Percentiles rank a stretch among this genome's conserved stretches.
phyloP scores from a whole-genome alignment of 805 yeast species.

The Nakazawaea siamensis region DNA sequence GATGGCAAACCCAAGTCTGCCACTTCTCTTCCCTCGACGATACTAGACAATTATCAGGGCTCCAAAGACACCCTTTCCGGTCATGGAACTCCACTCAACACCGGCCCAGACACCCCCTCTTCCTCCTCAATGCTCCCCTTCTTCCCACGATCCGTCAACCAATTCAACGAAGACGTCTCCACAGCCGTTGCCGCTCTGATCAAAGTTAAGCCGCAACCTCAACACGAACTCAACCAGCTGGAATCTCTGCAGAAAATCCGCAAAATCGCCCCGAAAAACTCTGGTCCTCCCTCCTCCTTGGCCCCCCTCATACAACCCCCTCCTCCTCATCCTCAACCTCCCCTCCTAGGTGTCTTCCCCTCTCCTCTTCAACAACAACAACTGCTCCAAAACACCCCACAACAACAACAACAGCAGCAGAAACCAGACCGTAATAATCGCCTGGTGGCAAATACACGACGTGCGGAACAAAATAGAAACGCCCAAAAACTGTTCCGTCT shows the following conservation, averaged over 20 bases:
- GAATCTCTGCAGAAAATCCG: conserved; percentile 6
- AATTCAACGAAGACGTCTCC: conserved; percentile 11
- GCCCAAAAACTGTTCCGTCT: conserved; percentile 90
- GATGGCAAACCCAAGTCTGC: too few relatives aligned
- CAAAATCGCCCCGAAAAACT: background rate
- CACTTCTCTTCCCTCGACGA: too few relatives aligned
- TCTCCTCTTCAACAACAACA: background rate
- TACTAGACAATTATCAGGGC: too few relatives aligned
- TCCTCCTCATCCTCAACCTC: background rate
- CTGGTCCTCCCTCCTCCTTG: background rate
- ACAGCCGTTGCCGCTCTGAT: conserved; percentile 11
- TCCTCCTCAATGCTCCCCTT: background rate
- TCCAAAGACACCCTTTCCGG: too few relatives aligned
- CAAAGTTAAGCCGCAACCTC: conserved; percentile 11
- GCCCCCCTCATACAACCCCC: background rate
- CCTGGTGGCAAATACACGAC: conserved; percentile 55
- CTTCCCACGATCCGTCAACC: conserved; percentile 5
- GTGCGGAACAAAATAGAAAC: conserved; percentile 87
- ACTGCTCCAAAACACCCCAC: background rate
- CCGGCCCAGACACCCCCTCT: too few relatives aligned
- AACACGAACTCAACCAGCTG: conserved; percentile 14
- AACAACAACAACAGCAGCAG: conserved; percentile 6
- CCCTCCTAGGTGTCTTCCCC: background rate
- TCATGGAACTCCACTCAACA: too few relatives aligned
- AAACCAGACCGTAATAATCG: conserved; percentile 22